Percentiles rank a stretch among this genome's conserved stretches.
These are phyloP conservation scores for Clavispora carvajalis DNA, from an alignment of 805 yeast species.

Conservation along the genomic window DNA sequence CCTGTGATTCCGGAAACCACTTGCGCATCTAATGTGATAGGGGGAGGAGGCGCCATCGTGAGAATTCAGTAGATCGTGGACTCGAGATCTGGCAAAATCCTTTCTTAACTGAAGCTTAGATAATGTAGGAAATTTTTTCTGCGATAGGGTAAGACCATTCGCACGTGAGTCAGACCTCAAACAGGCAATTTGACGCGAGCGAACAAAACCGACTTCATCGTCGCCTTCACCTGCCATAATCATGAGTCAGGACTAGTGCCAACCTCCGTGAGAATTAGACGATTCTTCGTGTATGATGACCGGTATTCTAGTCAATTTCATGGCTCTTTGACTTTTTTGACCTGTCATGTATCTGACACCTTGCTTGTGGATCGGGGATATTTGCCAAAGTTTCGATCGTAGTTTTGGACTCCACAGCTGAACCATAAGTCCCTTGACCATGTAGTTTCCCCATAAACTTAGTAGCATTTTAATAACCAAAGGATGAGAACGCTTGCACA, in stretches of 20 bases:
- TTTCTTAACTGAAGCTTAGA: background rate
- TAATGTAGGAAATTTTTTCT: background rate
- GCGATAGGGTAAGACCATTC: background rate
- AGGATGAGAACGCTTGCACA: too few relatives aligned
- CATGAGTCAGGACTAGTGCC: background rate
- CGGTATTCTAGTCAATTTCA: too few relatives aligned
- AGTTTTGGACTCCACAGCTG: too few relatives aligned
- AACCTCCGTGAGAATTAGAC: too few relatives aligned
- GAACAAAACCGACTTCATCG: background rate
- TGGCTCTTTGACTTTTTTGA: too few relatives aligned
- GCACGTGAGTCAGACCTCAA: constrained; percentile 1
- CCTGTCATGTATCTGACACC: too few relatives aligned
- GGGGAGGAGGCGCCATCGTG: constrained; percentile 56
- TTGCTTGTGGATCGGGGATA: too few relatives aligned
- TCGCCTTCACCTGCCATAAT: background rate
- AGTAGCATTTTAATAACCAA: too few relatives aligned
- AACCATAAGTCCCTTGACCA: too few relatives aligned
- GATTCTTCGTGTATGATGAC: too few relatives aligned
- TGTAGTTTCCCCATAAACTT: too few relatives aligned
- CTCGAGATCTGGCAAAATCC: background rate
- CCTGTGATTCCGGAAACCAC: constrained; percentile 77
- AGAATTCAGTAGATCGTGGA: background rate
- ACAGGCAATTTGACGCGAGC: background rate
- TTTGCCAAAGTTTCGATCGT: too few relatives aligned
- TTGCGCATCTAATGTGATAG: constrained; percentile 59